Conservation (phyloP, 2,329 filamentous ascomycete species). For the Xylariomycetidae sp. region DNA sequence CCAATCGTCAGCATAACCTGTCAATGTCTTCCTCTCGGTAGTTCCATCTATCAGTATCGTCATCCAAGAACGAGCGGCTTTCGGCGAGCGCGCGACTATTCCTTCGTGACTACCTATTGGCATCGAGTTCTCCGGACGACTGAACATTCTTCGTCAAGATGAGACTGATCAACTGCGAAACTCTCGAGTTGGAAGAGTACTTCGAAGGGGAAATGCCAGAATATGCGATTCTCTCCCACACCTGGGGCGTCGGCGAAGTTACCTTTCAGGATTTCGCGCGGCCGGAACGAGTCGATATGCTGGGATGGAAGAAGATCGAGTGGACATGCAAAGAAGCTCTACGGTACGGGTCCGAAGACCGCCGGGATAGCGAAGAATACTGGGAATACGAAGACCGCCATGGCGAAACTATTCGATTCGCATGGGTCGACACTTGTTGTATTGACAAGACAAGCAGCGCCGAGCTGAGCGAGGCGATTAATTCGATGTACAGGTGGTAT, state of each 20-base stretch:
- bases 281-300: not conserved
- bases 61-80: too few species aligned
- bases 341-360: too few species aligned
- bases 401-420: too few species aligned
- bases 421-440: conserved; percentile 19
- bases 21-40: too few species aligned
- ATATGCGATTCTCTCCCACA: conserved; percentile 3
- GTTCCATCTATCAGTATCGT: too few species aligned
- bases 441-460: conserved; percentile 23
- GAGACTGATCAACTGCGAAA: not conserved
- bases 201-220: not conserved
- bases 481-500: conserved; percentile 23
- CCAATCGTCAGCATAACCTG: too few species aligned
- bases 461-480: conserved; percentile 21
- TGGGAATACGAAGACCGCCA: too few species aligned
- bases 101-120: too few species aligned
- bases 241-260: conserved; percentile 1
- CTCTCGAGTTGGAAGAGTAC: not conserved
- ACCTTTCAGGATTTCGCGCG: conserved; percentile 1
- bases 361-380: too few species aligned
- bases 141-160: too few species aligned
- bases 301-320: not conserved
- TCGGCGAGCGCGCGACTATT: too few species aligned
- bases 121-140: too few species aligned
- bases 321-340: not conserved